These are phyloP conservation scores for Mortierella alpina DNA, from an alignment of 192 early-diverging fungal genomes.

Conservation along the genomic window DNA sequence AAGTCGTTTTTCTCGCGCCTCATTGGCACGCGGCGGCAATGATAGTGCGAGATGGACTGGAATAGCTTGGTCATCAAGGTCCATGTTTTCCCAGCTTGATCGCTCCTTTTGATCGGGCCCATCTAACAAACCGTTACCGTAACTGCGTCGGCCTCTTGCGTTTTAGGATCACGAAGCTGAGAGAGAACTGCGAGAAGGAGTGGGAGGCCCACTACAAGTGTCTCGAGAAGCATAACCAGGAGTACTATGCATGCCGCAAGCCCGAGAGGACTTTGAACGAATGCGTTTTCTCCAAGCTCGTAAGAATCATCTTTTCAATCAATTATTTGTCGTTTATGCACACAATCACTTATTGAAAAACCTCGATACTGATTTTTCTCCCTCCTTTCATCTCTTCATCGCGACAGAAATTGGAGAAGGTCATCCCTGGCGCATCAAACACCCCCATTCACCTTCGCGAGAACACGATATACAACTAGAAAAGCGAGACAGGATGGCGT, in stretches of 20 bases:
- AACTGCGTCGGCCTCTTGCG: neutral
- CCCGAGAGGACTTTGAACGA: constrained; percentile 85
- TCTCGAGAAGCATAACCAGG: constrained; percentile 92
- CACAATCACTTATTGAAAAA: neutral
- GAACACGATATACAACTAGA: constrained; percentile 53
- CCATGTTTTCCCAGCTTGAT: no score
- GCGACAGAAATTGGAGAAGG: constrained; percentile 75
- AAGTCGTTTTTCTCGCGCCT: constrained; percentile 29
- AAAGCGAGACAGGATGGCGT: neutral
- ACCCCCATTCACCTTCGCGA: constrained; percentile 50
- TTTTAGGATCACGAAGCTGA: constrained; percentile 83
- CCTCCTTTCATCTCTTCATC: no score
- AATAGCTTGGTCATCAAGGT: no score
- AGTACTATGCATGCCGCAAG: constrained; percentile 61
- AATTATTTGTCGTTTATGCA: no score
- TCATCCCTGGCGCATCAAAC: constrained; percentile 71
- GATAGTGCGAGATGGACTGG: no score
- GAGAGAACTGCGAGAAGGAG: constrained; percentile 87
- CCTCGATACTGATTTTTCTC: neutral
- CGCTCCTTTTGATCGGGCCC: no score
- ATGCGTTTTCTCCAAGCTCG: constrained; percentile 90
- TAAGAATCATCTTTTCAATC: constrained; percentile 47
- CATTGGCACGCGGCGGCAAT: no score
- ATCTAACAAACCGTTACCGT: no score
- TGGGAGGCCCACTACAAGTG: constrained; percentile 94